Conservation (phyloP, 179 eudicot genomes). For the Beta corolliflora region DNA sequence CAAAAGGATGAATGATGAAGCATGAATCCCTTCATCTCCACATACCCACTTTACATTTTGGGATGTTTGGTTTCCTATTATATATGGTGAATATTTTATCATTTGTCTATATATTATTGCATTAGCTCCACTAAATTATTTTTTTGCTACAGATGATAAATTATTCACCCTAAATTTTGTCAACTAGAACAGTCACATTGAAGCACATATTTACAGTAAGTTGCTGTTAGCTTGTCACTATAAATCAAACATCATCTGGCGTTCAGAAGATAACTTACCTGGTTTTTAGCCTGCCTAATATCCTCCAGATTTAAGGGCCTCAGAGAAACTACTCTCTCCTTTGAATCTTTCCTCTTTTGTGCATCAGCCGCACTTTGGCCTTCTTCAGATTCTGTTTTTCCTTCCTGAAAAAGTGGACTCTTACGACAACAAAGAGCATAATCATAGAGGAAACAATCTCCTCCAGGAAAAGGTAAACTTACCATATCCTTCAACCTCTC, state of each 20-base stretch:
- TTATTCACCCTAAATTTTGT: neutral
- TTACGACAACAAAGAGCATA: neutral
- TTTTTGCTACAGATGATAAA: neutral
- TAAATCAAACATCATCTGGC: too few species aligned
- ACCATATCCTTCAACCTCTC: conserved; percentile 86
- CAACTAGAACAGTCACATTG: neutral
- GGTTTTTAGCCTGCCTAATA: conserved; percentile 82
- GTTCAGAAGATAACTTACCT: conserved; percentile 41
- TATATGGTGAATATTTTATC: too few species aligned
- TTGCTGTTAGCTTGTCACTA: neutral
- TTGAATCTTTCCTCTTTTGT: conserved; percentile 38
- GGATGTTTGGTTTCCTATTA: too few species aligned
- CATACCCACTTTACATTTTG: too few species aligned
- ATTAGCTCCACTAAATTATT: too few species aligned
- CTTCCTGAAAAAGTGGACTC: conserved; percentile 43
- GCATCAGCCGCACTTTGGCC: conserved; percentile 40
- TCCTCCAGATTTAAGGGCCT: conserved; percentile 83
- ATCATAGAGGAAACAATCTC: neutral
- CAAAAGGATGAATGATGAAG: too few species aligned
- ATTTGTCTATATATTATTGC: too few species aligned
- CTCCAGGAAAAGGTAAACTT: neutral
- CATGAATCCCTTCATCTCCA: too few species aligned
- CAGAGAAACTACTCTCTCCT: conserved; percentile 60
- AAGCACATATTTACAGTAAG: neutral
- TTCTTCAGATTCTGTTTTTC: conserved; percentile 50